phyloP scores from a whole-genome alignment of 306 rosid genomes.

The Quercus agrifolia region DNA sequence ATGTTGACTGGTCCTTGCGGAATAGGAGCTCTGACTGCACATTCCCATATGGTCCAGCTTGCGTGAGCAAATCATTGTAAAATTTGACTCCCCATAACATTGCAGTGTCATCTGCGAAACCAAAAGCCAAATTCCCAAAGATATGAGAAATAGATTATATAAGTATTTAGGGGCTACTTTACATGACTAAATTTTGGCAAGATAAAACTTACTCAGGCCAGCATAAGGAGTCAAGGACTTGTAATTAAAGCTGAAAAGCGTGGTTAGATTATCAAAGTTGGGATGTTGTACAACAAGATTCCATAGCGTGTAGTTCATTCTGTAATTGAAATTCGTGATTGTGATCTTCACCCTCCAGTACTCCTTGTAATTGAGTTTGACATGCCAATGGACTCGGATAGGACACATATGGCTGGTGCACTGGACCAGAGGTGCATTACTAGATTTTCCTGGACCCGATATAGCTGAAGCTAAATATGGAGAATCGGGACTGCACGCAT shows the following conservation, averaged over 20 bases:
- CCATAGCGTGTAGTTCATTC: slow-evolving; percentile 93
- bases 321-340: slow-evolving; percentile 89
- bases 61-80: slow-evolving; percentile 78
- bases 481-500: slow-evolving; percentile 49
- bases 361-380: slow-evolving; percentile 91
- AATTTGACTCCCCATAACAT: slow-evolving; percentile 93
- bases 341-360: slow-evolving; percentile 97
- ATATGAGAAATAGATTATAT: neutral
- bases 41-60: slow-evolving; percentile 84
- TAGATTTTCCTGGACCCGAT: slow-evolving; percentile 47
- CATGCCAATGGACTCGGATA: slow-evolving; percentile 97
- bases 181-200: slow-evolving; percentile 6
- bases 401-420: slow-evolving; percentile 99
- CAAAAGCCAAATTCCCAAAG: slow-evolving; percentile 6
- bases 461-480: slow-evolving; percentile 78
- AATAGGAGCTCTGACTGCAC: slow-evolving; percentile 93
- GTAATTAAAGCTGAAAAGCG: slow-evolving; percentile 87
- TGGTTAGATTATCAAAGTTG: slow-evolving; percentile 80
- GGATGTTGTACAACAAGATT: slow-evolving; percentile 97
- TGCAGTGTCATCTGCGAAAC: slow-evolving; percentile 84
- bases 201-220: slow-evolving; percentile 75
- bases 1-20: slow-evolving; percentile 72
- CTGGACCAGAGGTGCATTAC: slow-evolving; percentile 67
- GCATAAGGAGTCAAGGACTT: slow-evolving; percentile 82
- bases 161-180: slow-evolving; percentile 2